These are phyloP conservation scores for Gossypium trilobum DNA, from an alignment of 441 rosid species.

Conservation along the genomic window DNA sequence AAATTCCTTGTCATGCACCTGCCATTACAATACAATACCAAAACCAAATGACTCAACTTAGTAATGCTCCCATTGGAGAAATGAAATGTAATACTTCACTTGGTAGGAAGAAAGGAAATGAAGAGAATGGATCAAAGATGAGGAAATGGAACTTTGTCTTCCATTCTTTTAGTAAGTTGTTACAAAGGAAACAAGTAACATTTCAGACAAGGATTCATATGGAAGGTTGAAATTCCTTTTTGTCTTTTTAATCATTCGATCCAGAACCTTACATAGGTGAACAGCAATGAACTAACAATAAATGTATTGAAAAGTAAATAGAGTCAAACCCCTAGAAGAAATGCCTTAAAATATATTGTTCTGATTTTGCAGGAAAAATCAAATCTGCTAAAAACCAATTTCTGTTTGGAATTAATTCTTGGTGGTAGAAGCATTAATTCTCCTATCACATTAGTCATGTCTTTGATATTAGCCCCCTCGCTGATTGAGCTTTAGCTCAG, in stretches of 20 bases:
- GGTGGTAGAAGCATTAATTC: background rate
- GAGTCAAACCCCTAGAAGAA: background rate
- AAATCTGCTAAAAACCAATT: background rate
- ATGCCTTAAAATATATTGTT: background rate
- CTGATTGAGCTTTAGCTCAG: background rate
- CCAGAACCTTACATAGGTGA: background rate
- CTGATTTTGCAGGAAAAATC: background rate
- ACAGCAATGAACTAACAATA: background rate
- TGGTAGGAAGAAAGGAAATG: background rate
- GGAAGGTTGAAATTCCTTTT: background rate
- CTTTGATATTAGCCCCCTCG: background rate
- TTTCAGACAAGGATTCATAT: background rate
- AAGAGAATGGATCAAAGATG: background rate
- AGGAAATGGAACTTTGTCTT: background rate
- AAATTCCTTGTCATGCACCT: slow-evolving; percentile 86
- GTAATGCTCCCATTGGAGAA: background rate
- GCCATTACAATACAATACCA: slow-evolving; percentile 14
- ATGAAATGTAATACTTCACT: background rate
- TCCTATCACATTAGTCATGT: background rate
- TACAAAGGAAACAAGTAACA: background rate
- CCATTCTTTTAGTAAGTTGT: background rate
- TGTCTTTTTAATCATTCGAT: background rate
- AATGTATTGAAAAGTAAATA: background rate
- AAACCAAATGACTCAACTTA: background rate
- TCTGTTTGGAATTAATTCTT: background rate